Percentiles rank a stretch among this genome's conserved stretches.
Evolutionary conservation across 2,329 filamentous ascomycete species (phyloP).

Genomic region (Pseudogymnoascus sp.): DNA sequence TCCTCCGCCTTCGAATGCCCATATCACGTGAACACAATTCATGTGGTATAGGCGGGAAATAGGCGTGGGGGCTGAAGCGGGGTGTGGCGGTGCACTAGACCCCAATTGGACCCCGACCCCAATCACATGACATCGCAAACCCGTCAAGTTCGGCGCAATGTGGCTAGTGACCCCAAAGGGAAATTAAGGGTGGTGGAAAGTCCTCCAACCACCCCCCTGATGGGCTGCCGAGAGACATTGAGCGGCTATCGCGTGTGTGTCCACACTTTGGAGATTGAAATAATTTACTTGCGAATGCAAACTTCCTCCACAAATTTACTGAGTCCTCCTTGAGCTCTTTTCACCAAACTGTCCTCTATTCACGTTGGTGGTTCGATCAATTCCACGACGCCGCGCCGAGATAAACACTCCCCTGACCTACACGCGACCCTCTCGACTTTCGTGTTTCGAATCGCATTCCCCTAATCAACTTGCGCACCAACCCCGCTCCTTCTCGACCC

Average conservation of each 20-base stretch:
- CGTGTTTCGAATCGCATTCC: slow-evolving; percentile 6
- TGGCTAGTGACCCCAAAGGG: slow-evolving; percentile 6
- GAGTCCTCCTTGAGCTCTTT: background rate
- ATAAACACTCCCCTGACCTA: background rate
- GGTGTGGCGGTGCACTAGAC: slow-evolving; percentile 3
- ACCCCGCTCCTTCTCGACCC: slow-evolving; percentile 1
- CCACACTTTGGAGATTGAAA: slow-evolving; percentile 8
- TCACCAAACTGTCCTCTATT: slow-evolving; percentile 3
- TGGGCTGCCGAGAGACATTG: slow-evolving; percentile 3
- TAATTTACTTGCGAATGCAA: slow-evolving; percentile 5
- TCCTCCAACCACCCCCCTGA: background rate
- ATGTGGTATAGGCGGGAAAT: background rate
- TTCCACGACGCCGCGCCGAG: background rate
- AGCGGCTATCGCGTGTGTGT: slow-evolving; percentile 8
- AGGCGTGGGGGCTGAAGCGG: background rate
- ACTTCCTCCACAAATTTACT: background rate
- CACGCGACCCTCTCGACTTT: slow-evolving; percentile 6
- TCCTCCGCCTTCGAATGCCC: too few species aligned
- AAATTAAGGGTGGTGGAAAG: slow-evolving; percentile 8
- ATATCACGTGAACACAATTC: background rate
- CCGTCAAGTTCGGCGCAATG: background rate
- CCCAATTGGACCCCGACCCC: background rate
- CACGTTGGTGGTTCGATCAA: background rate
- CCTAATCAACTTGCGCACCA: background rate
- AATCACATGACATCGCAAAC: background rate